Conservation (phyloP, 2,329 filamentous ascomycete species). For the Beauveria asiatica region DNA sequence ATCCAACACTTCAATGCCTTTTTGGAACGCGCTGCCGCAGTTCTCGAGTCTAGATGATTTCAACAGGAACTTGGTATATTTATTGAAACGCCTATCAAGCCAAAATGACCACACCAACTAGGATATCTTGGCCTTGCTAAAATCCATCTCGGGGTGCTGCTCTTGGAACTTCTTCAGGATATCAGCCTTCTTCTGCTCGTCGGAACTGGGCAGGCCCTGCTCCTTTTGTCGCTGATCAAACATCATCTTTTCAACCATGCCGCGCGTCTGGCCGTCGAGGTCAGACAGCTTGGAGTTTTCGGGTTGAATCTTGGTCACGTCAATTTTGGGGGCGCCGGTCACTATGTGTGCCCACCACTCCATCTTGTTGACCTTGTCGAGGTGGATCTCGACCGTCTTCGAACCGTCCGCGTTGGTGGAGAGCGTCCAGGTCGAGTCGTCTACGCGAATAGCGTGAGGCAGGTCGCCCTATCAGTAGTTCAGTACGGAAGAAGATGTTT, state of each 20-base stretch:
- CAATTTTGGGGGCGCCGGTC: conserved; percentile 78
- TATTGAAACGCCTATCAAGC: not conserved
- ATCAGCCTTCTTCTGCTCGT: conserved; percentile 92
- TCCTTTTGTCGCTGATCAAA: conserved; percentile 98
- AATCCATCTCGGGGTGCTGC: conserved; percentile 67
- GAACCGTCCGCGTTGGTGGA: conserved; percentile 61
- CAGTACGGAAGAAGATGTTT: not conserved
- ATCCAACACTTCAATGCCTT: conserved; percentile 56
- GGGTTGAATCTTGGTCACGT: conserved; percentile 88
- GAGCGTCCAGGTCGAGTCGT: conserved; percentile 94
- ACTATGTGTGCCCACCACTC: conserved; percentile 98
- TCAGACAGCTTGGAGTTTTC: conserved; percentile 89
- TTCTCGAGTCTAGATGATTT: conserved; percentile 39
- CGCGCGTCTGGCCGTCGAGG: conserved; percentile 85
- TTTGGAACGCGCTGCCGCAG: conserved; percentile 50
- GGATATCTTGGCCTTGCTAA: conserved; percentile 59
- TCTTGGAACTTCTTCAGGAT: conserved; percentile 88
- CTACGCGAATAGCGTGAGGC: conserved; percentile 66
- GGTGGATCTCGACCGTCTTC: conserved; percentile 66
- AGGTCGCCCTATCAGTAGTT: conserved; percentile 64
- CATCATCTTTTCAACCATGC: conserved; percentile 99
- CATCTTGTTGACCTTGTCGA: conserved; percentile 94
- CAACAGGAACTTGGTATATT: conserved; percentile 9
- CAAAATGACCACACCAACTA: conserved; percentile 21
- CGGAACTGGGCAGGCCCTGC: conserved; percentile 75